phyloP scores from a whole-genome alignment of 2,329 filamentous ascomycete genomes.

The Colletotrichum sp. region DNA sequence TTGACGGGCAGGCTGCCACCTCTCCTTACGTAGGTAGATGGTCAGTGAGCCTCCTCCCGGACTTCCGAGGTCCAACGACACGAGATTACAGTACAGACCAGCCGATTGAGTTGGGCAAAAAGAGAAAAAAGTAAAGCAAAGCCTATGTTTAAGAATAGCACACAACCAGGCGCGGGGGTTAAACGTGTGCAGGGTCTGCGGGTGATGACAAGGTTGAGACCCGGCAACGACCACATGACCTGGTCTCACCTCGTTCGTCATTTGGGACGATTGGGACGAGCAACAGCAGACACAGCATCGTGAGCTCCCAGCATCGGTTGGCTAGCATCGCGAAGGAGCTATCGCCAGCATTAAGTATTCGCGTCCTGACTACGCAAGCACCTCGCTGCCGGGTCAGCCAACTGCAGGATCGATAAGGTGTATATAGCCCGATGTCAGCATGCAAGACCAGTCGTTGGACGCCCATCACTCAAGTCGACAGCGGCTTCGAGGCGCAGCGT shows the following conservation, averaged over 20 bases:
- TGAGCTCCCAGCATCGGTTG: not conserved
- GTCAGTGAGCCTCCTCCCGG: not conserved
- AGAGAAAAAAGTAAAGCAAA: not conserved
- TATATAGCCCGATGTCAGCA: not conserved
- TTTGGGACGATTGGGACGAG: not conserved
- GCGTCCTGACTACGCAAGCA: not conserved
- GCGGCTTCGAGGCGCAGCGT: slow-evolving; percentile 4
- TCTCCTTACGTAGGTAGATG: not conserved
- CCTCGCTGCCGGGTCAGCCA: not conserved
- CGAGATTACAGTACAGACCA: not conserved
- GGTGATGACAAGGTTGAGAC: not conserved
- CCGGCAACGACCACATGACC: not conserved
- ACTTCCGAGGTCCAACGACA: not conserved
- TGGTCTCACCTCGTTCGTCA: slow-evolving; percentile 5
- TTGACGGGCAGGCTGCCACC: not conserved
- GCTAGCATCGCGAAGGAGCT: not conserved
- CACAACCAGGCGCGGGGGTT: not conserved
- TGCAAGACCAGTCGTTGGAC: not conserved
- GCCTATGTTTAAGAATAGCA: not conserved
- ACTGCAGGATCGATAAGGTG: not conserved
- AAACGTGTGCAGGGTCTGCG: not conserved
- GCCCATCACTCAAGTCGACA: not conserved
- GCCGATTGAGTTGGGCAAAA: not conserved
- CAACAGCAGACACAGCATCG: not conserved
- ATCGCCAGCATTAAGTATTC: not conserved